Evolutionary conservation across 2,329 filamentous ascomycete species (phyloP), one percentile per base, ranked within the genome.

Genomic region (Alternaria triticina): DNA sequence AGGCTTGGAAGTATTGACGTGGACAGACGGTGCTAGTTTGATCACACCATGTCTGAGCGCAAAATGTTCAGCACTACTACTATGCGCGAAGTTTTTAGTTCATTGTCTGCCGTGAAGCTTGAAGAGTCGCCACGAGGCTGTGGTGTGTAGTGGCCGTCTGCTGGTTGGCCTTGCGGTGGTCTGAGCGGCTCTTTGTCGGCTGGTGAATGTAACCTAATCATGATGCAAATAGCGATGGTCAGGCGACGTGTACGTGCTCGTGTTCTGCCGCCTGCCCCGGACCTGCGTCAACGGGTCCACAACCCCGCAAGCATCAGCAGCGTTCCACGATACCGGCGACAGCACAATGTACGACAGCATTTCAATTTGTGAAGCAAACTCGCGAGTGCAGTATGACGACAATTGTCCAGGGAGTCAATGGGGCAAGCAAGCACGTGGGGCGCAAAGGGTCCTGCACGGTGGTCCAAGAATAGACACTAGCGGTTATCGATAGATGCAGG

Each of bases 401-500:
- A 12, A 27, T 23, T 33, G 15, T 27, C 15, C 43, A 40, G 30
- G 30, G 30, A 17, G 13, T 13, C 11, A 7, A 56, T 55, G 43
- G 44, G 47, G 36, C 55, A 59, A 51, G 28, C 33, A 60, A 59
- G 62, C 36, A 54, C 47, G 40, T 54, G 46, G 44, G 30, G 50
- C 9, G 40, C 4, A 15, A 54, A 40, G 55, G 49, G 56, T 54
- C 25, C 44, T 59, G 55, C 54, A 55, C 61, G 44, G 54, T 28
- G 28, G 17, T 50, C 61, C 57, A 60, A 56, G 33, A 15, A 60
- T 60, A 60, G 56, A 40, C 20, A 17, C 30, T 68, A 62, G 65
- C 57, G 66, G 65, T 64, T 62, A 49, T 46, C 25, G 46, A 33
- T 22, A 23, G 30, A 63, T 54, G 59, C 65, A 63, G 59, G 60